Percentiles rank a stretch among this genome's conserved stretches.
phyloP scores from a whole-genome alignment of 305 asterid genomes.

The Ajuga reptans region DNA sequence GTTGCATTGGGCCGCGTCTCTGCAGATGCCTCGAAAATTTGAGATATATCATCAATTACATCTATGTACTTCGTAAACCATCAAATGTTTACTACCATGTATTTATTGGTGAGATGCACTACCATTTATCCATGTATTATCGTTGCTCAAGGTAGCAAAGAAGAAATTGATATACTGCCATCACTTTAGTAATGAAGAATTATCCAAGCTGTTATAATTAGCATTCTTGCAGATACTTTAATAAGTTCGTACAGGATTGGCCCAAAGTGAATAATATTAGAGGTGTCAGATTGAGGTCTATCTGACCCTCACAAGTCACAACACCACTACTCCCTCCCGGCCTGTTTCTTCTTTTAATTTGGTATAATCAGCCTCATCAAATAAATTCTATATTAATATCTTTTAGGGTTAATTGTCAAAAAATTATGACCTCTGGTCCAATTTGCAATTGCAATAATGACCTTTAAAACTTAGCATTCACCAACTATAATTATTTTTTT shows the following conservation, averaged over 20 bases:
- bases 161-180: background rate
- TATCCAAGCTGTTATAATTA: background rate
- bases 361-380: too few species aligned
- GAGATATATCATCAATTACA: background rate
- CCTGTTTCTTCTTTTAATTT: too few species aligned
- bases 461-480: too few species aligned
- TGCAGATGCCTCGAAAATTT: slow-evolving; percentile 39
- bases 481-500: too few species aligned
- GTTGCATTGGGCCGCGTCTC: slow-evolving; percentile 45
- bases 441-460: too few species aligned
- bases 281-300: too few species aligned
- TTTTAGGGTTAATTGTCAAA: too few species aligned
- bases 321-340: too few species aligned
- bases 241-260: background rate
- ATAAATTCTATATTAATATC: too few species aligned
- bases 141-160: background rate
- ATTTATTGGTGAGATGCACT: background rate
- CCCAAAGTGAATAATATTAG: too few species aligned
- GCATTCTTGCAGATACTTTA: background rate
- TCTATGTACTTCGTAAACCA: background rate
- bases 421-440: too few species aligned
- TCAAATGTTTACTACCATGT: background rate
- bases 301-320: too few species aligned
- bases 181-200: background rate
- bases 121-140: slow-evolving; percentile 1